Evolutionary conservation across 1,284 basidiomycete species (phyloP).

Genomic region (Vanrija humicola): DNA sequence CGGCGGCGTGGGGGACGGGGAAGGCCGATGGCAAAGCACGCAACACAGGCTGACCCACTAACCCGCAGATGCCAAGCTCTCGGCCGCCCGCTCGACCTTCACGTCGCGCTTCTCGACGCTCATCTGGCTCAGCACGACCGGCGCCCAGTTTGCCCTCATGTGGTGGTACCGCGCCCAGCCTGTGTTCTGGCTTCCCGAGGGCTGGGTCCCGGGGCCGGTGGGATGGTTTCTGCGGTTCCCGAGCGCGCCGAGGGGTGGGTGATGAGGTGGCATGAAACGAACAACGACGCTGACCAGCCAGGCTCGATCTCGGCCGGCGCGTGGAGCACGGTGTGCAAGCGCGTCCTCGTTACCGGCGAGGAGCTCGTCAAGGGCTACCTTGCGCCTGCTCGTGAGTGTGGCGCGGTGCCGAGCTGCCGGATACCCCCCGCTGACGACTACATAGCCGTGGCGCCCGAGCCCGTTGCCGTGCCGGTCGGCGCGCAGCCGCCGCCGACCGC

Average conservation of each 20-base stretch:
- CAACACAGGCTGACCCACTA: background rate
- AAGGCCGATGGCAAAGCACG: background rate
- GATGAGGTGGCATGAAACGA: background rate
- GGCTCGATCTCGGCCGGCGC: constrained; percentile 82
- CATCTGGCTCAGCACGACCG: constrained; percentile 78
- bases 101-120: constrained; percentile 66
- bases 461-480: constrained; percentile 9
- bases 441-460: constrained; percentile 4
- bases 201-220: constrained; percentile 75
- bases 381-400: constrained; percentile 16
- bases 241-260: constrained; percentile 42
- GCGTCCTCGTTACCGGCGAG: constrained; percentile 68
- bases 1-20: too few relatives aligned
- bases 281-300: constrained; percentile 29
- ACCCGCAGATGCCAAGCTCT: constrained; percentile 63
- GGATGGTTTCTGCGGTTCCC: constrained; percentile 66
- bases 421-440: background rate
- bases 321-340: constrained; percentile 84
- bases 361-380: constrained; percentile 60
- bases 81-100: constrained; percentile 64
- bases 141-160: constrained; percentile 72
- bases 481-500: constrained; percentile 11
- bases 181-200: constrained; percentile 84
- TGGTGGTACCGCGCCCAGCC: constrained; percentile 83
- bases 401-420: background rate